Evolutionary conservation across 371 early-diverging fungal genomes (phyloP).

Genomic region (Mortierella sp.): DNA sequence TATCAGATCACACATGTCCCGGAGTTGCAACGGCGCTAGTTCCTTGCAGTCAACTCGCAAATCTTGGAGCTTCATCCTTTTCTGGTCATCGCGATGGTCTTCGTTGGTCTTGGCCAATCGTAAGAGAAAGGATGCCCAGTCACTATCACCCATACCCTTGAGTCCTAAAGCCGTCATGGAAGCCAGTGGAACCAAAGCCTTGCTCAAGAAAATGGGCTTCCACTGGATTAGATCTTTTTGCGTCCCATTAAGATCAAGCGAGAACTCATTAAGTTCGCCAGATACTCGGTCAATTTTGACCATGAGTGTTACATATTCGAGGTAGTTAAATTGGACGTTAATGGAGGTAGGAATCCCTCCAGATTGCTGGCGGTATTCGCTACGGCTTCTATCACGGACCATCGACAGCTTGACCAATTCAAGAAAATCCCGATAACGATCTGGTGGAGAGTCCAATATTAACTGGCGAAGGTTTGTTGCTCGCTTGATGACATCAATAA

Average conservation of each 20-base stretch:
- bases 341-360: not conserved
- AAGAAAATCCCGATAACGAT: not conserved
- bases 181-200: not conserved
- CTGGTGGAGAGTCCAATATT: not conserved
- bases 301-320: not conserved
- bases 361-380: not conserved
- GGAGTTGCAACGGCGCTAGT: not conserved
- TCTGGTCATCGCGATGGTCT: not conserved
- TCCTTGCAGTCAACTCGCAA: not conserved
- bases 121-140: not conserved
- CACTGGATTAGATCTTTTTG: not conserved
- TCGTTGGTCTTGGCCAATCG: not conserved
- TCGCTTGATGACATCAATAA: not conserved
- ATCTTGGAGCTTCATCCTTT: not conserved
- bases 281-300: not conserved
- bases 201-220: not conserved
- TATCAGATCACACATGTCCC: not conserved
- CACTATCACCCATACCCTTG: not conserved
- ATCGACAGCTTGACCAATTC: not conserved
- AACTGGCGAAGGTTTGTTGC: not conserved
- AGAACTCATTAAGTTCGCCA: not conserved
- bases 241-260: not conserved
- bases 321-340: not conserved
- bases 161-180: slow-evolving; percentile 2
- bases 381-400: too few relatives aligned